Evolutionary conservation across 768 basidiomycete species (phyloP).

Genomic region (Suillus sp.): DNA sequence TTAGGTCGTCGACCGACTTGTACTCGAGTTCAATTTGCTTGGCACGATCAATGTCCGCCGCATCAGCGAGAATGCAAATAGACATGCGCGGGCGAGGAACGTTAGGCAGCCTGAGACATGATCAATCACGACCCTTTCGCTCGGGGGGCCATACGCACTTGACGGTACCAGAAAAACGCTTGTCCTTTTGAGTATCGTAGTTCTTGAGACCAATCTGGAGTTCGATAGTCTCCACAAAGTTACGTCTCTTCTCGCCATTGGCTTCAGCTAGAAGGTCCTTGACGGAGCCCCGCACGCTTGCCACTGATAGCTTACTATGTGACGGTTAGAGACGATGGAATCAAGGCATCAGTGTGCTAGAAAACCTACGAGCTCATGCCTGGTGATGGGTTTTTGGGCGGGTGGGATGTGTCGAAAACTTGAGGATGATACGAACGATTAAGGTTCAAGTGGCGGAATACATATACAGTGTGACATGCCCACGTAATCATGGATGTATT

Average conservation of each 20-base stretch:
- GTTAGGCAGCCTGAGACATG: constrained; percentile 74
- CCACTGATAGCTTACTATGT: constrained; percentile 90
- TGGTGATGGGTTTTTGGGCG: constrained; percentile 17
- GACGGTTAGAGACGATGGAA: constrained; percentile 16
- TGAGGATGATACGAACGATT: constrained; percentile 27
- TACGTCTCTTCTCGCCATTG: constrained; percentile 86
- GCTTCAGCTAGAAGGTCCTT: constrained; percentile 86
- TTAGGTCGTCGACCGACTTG: constrained; percentile 99
- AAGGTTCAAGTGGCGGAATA: constrained; percentile 35
- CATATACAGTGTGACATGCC: constrained; percentile 40
- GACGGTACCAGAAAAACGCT: constrained; percentile 99
- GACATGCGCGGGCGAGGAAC: constrained; percentile 99
- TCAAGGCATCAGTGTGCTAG: constrained; percentile 13
- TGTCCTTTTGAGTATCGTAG: constrained; percentile 99
- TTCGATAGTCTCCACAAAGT: constrained; percentile 96
- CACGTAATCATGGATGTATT: constrained; percentile 16
- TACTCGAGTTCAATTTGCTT: constrained; percentile 98
- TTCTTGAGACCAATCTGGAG: constrained; percentile 97
- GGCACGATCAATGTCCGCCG: constrained; percentile 96
- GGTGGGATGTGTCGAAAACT: constrained; percentile 17
- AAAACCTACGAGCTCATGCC: constrained; percentile 33
- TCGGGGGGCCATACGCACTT: constrained; percentile 55
- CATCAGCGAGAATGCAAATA: constrained; percentile 99
- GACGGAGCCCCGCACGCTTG: constrained; percentile 99
- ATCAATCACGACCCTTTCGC: constrained; percentile 13